Base-by-base conservation (phyloP, 768 basidiomycete genomes). In the Termitomyces sp. region DNA sequence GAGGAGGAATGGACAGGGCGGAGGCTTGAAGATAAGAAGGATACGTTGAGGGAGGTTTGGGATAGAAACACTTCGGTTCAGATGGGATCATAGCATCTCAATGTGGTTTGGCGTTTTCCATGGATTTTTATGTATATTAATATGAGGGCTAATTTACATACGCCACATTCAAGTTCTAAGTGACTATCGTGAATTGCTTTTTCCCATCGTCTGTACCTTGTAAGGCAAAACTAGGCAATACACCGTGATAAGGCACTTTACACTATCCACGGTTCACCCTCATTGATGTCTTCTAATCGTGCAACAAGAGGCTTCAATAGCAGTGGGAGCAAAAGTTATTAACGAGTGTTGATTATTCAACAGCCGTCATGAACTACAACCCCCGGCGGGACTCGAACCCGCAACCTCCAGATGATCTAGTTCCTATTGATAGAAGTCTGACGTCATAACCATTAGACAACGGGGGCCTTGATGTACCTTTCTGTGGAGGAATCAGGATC, bases 371-470 rank as follows among this genome's bases (percentile, higher is more conserved):
- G 1, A 43, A 30, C 5, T 7, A 67, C 64, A 82, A 85, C 87
- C 86, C 87, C 86, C 81, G 83, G 85, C 84, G 86, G 81, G 87
- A 88, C 79, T 89, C 87, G 87, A 89, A 89, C 87, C 81, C 86
- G 83, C 86, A 89, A 82, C 86, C 87, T 88, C 85, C 87, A 88
- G 87, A 88, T 86, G 32, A 5, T 9, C 47, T 56, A 8, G 2
- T 2, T 10, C 0, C 32, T 50, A 22, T 18, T 24, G 5, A 57
- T 86, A 89, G 87, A 89, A 89, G 87, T 89, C 87, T 89, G 87
- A 88, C 87, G 87, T 88, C 87, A 89, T 89, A 86, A 78, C 87
- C 87, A 89, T 89, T 88, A 89, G 86, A 88, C 87, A 86, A 89
- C 83, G 80, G 80, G 87, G 86, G 87, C 87, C 62, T 69, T 13